Percentiles rank a stretch among this genome's conserved stretches.
Evolutionary conservation across 306 rosid species (phyloP).

Genomic region (Aeschynomene evenia): DNA sequence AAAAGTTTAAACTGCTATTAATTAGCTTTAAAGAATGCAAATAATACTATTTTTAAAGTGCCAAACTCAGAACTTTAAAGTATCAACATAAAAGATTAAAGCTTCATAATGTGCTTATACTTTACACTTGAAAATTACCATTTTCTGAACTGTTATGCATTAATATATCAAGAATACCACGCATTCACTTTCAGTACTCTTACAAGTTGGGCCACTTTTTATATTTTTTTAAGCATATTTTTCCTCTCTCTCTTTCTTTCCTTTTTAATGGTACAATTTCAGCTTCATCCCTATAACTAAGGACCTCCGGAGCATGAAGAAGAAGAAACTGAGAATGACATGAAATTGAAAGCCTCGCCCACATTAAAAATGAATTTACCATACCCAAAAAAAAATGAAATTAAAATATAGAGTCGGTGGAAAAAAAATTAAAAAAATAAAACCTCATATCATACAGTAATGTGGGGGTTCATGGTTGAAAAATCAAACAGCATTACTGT

Average conservation of each 20-base stretch:
- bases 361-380: neutral
- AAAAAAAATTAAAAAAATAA: slow-evolving; percentile 15
- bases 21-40: neutral
- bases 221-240: neutral
- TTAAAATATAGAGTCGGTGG: neutral
- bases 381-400: neutral
- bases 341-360: neutral
- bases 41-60: neutral
- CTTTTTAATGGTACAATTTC: neutral
- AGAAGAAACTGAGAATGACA: neutral
- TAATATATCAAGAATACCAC: neutral
- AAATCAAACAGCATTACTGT: neutral
- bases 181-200: neutral
- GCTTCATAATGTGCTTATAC: neutral
- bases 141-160: neutral
- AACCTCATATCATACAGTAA: neutral
- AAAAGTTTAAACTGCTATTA: neutral
- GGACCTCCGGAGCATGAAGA: neutral
- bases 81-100: neutral
- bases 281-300: neutral
- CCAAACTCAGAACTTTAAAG: neutral
- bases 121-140: neutral
- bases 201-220: neutral
- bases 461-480: slow-evolving; percentile 3
- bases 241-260: neutral